Evolutionary conservation across 1,139 yeast genomes (phyloP), one percentile per base, ranked within the genome.

Genomic region (Yamadazyma atmosphaerica): DNA sequence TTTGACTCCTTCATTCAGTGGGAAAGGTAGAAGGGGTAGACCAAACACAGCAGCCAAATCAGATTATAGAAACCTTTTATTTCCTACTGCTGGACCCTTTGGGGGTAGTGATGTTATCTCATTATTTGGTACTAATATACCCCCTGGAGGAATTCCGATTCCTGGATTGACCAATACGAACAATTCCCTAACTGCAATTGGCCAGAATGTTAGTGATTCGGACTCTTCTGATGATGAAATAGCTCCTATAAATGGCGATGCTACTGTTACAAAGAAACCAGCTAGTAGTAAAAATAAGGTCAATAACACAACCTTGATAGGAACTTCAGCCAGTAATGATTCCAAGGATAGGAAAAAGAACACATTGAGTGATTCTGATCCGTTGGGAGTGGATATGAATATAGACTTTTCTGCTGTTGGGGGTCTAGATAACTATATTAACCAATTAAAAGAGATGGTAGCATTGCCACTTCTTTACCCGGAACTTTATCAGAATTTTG

Each of bases 41-140:
- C 55, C 63, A 6, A 52, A 63, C 4, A 55, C 59, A n/a, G 29
- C 46, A 12, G 53, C 49, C 25, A 77, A 71, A 49, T 70, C 67
- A 34, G 74, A 75, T 27, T 67, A 65, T 44, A 59, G 85, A 36
- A 74, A 86, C 52, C 74, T 92, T 32, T 63, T 88, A 33, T 87
- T 84, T 52, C 95, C 96, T n/a, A 88, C 96, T 0, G 87, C 89
- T n/a, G 96, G 98, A 1, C 96, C 98, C 2, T 92, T 92, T 68
- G 96, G 96, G 19, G 98, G 98, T 22, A 83, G 89, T 46, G 96
- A 88, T 55, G 87, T 84, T 1, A 72, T 81, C 2, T 81, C 95
- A 0, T 69, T 86, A 28, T 84, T 86, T 57, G 90, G 90, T 1
- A 77, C 77, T 38, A 80, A 81, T 49, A 69, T 79, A 2, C 81